Percentiles rank a stretch among this genome's conserved stretches.
These are phyloP conservation scores for Zymoseptoria passerinii DNA, from an alignment of 2,329 filamentous ascomycete genomes.

Conservation along the genomic window DNA sequence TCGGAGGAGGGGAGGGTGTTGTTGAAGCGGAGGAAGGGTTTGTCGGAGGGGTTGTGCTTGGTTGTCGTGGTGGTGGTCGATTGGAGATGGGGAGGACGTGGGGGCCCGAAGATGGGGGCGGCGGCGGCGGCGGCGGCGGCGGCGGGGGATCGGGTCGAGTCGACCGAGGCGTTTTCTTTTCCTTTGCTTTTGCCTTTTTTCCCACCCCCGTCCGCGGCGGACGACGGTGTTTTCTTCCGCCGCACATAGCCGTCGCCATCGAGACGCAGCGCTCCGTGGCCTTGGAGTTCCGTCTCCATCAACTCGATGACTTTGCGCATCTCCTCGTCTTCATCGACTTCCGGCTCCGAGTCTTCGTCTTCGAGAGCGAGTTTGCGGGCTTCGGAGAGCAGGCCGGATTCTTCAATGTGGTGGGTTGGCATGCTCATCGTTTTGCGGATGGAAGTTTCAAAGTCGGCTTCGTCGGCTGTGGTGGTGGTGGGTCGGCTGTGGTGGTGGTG, in stretches of 20 bases:
- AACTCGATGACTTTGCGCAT: slow-evolving; percentile 58
- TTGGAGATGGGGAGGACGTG: slow-evolving; percentile 21
- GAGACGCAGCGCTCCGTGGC: slow-evolving; percentile 55
- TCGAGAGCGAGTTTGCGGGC: slow-evolving; percentile 30
- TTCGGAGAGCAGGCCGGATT: slow-evolving; percentile 27
- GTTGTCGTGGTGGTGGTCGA: too few species aligned
- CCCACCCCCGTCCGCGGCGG: slow-evolving; percentile 8
- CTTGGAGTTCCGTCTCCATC: slow-evolving; percentile 66
- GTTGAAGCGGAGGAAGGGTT: slow-evolving; percentile 15
- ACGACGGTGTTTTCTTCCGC: slow-evolving; percentile 6
- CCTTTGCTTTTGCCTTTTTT: too few species aligned
- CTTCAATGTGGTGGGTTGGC: slow-evolving; percentile 36
- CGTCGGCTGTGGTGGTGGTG: slow-evolving; percentile 53
- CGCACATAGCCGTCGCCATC: slow-evolving; percentile 20
- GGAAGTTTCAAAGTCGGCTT: slow-evolving; percentile 74
- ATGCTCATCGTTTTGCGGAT: slow-evolving; percentile 89
- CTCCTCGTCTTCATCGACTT: slow-evolving; percentile 48
- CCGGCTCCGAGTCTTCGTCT: slow-evolving; percentile 38
- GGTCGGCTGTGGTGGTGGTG: slow-evolving; percentile 49
- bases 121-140: too few species aligned
- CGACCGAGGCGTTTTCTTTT: slow-evolving; percentile 16
- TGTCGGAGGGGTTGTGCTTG: not conserved
- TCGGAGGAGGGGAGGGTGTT: slow-evolving; percentile 15
- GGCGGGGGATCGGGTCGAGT: slow-evolving; percentile 1
- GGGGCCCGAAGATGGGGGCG: slow-evolving; percentile 23